Evolutionary conservation across 2,329 filamentous ascomycete genomes (phyloP).

Genomic region (Pezicula carpinea): DNA sequence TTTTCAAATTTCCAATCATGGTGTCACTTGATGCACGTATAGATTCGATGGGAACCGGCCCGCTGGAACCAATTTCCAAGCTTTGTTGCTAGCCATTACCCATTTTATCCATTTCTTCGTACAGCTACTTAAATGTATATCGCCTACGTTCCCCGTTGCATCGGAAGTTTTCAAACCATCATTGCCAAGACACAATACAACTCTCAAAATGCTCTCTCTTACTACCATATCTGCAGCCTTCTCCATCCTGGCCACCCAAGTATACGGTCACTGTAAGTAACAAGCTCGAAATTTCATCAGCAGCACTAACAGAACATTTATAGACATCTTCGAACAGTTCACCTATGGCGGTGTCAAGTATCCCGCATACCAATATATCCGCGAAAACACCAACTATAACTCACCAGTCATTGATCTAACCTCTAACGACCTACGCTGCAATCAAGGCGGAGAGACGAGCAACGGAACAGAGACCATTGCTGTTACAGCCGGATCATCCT

Average conservation of each 20-base stretch:
- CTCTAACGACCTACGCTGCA: constrained; percentile 41
- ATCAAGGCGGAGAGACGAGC: constrained; percentile 28
- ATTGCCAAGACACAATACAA: too few relatives aligned
- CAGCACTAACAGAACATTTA: not conserved
- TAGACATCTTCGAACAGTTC: constrained; percentile 13
- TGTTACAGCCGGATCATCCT: constrained; percentile 34
- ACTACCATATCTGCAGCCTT: constrained; percentile 7
- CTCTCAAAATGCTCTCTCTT: not conserved
- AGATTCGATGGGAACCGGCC: too few relatives aligned
- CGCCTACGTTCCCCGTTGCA: too few relatives aligned
- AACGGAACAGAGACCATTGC: constrained; percentile 20
- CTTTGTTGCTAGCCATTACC: too few relatives aligned
- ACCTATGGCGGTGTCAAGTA: constrained; percentile 5
- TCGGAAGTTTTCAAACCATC: too few relatives aligned
- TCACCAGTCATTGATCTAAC: constrained; percentile 43
- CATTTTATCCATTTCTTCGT: too few relatives aligned
- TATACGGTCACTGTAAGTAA: constrained; percentile 17
- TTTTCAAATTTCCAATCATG: too few relatives aligned
- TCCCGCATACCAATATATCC: constrained; percentile 45
- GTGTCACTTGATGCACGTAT: too few relatives aligned
- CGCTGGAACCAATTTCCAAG: too few relatives aligned
- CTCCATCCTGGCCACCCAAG: constrained; percentile 14
- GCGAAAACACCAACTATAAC: constrained; percentile 39
- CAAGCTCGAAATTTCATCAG: not conserved
- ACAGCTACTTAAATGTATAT: too few relatives aligned